These are phyloP conservation scores for Trametes elegans DNA, from an alignment of 768 basidiomycete genomes.

Conservation along the genomic window DNA sequence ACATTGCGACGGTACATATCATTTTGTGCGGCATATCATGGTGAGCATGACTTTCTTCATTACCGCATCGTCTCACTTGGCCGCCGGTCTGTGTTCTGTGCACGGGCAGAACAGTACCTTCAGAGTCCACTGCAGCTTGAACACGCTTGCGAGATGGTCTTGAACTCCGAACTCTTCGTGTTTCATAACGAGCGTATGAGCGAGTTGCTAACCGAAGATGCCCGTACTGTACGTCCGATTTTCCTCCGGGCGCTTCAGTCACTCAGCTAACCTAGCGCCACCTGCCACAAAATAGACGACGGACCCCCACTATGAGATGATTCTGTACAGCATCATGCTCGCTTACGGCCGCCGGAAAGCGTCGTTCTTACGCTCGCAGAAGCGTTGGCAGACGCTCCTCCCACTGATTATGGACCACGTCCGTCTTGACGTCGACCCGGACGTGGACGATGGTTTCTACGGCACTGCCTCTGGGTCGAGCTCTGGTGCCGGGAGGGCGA, in stretches of 20 bases:
- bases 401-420: slow-evolving; percentile 86
- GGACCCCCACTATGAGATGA: slow-evolving; percentile 80
- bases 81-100: too few relatives aligned
- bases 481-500: slow-evolving; percentile 36
- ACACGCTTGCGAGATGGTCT: slow-evolving; percentile 72
- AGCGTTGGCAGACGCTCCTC: slow-evolving; percentile 80
- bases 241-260: neutral
- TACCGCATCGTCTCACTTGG: too few relatives aligned
- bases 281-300: slow-evolving; percentile 53
- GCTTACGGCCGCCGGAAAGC: slow-evolving; percentile 67
- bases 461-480: slow-evolving; percentile 36
- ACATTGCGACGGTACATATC: slow-evolving; percentile 73
- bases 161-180: slow-evolving; percentile 83
- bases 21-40: slow-evolving; percentile 84
- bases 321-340: slow-evolving; percentile 76
- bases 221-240: slow-evolving; percentile 51
- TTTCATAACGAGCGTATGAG: slow-evolving; percentile 94
- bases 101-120: slow-evolving; percentile 81
- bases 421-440: slow-evolving; percentile 76
- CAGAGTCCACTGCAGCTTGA: slow-evolving; percentile 81
- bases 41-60: too few relatives aligned
- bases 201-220: slow-evolving; percentile 70
- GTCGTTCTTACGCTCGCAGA: slow-evolving; percentile 72
- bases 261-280: neutral
- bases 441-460: slow-evolving; percentile 61